A percentile compares a stretch with the other conserved stretches of the same genome.
Conservation (phyloP, 148 eudicot species). For the Fagopyrum esculentum region DNA sequence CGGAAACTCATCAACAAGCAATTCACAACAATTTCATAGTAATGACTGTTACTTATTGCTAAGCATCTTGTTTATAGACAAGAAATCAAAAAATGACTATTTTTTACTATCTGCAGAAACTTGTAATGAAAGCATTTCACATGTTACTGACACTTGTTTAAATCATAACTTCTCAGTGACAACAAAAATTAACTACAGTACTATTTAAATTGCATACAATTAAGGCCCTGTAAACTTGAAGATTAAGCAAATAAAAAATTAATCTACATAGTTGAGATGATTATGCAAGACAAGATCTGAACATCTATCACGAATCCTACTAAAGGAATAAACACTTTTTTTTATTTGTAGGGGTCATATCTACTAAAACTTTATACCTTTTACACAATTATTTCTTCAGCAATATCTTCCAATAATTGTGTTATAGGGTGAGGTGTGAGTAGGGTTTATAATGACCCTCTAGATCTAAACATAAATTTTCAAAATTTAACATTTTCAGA, state of each 20-base stretch:
- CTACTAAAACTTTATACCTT: neutral
- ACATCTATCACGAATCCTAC: neutral
- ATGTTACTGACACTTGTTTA: neutral
- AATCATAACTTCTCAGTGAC: neutral
- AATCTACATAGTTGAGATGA: neutral
- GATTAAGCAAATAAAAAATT: neutral
- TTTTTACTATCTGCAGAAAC: neutral
- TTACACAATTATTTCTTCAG: conserved; percentile 1
- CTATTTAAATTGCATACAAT: neutral
- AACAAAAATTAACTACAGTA: neutral
- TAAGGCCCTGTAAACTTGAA: neutral
- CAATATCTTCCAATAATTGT: neutral
- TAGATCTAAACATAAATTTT: neutral
- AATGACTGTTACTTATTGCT: neutral
- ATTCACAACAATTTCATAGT: neutral
- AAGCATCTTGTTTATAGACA: neutral
- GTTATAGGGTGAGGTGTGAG: conserved; percentile 4
- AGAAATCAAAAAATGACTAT: neutral
- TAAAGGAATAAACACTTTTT: neutral
- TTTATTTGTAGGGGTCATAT: neutral
- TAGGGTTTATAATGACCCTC: neutral
- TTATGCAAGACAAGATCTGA: neutral
- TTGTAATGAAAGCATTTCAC: neutral
- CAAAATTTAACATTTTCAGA: neutral
- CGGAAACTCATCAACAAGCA: too few relatives aligned